These are phyloP conservation scores for Aureobasidium sp. DNA, from an alignment of 2,329 filamentous ascomycete species.

Conservation along the genomic window DNA sequence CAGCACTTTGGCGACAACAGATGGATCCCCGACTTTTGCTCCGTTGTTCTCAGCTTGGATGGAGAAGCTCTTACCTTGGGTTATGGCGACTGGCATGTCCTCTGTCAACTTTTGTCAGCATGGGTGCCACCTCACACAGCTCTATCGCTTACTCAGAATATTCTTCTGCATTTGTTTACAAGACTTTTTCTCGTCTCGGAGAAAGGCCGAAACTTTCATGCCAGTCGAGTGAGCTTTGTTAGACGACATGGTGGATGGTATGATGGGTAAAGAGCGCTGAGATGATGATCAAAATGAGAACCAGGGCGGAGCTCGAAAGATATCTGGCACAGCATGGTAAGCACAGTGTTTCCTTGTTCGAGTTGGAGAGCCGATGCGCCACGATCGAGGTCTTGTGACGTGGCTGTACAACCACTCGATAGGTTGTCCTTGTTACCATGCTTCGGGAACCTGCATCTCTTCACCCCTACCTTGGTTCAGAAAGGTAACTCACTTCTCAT, in stretches of 20 bases:
- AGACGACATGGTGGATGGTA: not conserved
- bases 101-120: not conserved
- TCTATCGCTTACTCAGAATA: not conserved
- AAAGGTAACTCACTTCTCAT: too few relatives aligned
- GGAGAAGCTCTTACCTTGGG: conserved; percentile 4
- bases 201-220: not conserved
- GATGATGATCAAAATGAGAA: not conserved
- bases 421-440: not conserved
- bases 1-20: not conserved
- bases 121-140: not conserved
- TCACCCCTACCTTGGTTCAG: too few relatives aligned
- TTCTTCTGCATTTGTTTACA: conserved; percentile 11
- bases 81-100: conserved; percentile 5
- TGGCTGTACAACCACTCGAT: not conserved
- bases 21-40: not conserved
- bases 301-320: not conserved
- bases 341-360: not conserved
- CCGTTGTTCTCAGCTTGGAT: not conserved
- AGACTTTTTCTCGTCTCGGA: conserved; percentile 1
- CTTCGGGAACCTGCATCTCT: not conserved
- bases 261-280: not conserved
- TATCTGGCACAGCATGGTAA: conserved; percentile 6
- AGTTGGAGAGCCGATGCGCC: not conserved
- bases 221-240: not conserved
- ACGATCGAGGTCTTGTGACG: not conserved